Percentiles rank a stretch among this genome's conserved stretches.
Evolutionary conservation across 345 rosid species (phyloP).

Genomic region (Ceriops tagal): DNA sequence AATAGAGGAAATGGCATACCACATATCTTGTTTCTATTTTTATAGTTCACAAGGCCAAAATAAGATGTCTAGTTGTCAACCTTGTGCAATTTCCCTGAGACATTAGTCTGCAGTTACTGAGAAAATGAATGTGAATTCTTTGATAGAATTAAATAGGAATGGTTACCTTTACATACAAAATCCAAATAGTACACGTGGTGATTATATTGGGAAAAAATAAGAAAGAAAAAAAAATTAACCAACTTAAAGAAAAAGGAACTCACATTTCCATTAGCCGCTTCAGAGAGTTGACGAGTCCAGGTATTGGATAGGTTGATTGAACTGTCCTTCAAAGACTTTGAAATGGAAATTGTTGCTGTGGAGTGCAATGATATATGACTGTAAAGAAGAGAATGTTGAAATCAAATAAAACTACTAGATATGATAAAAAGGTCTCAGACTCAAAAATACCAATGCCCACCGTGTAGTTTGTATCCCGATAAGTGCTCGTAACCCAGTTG

Average conservation of each 20-base stretch:
- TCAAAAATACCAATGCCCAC: constrained; percentile 32
- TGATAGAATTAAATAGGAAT: too few species aligned
- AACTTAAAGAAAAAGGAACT: constrained; percentile 24
- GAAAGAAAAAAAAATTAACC: background rate
- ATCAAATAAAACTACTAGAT: constrained; percentile 4
- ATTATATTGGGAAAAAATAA: background rate
- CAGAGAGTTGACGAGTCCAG: constrained; percentile 91
- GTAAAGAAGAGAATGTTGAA: constrained; percentile 25
- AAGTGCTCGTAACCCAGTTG: constrained; percentile 74
- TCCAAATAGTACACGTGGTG: background rate
- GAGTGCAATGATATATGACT: constrained; percentile 79
- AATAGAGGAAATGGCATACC: background rate
- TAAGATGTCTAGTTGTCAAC: too few species aligned
- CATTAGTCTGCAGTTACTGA: too few species aligned
- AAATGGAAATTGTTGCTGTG: constrained; percentile 64
- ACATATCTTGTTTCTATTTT: too few species aligned
- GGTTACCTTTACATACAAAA: too few species aligned
- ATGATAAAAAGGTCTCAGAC: constrained; percentile 1
- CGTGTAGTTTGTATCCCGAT: constrained; percentile 74
- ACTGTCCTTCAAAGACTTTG: constrained; percentile 82
- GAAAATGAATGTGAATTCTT: too few species aligned
- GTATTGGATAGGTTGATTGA: constrained; percentile 89
- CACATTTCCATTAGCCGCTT: constrained; percentile 81
- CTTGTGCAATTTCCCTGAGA: too few species aligned
- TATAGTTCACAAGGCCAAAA: too few species aligned